Evolutionary conservation across 805 yeast species (phyloP).

Genomic region (Metschnikowia continentalis): DNA sequence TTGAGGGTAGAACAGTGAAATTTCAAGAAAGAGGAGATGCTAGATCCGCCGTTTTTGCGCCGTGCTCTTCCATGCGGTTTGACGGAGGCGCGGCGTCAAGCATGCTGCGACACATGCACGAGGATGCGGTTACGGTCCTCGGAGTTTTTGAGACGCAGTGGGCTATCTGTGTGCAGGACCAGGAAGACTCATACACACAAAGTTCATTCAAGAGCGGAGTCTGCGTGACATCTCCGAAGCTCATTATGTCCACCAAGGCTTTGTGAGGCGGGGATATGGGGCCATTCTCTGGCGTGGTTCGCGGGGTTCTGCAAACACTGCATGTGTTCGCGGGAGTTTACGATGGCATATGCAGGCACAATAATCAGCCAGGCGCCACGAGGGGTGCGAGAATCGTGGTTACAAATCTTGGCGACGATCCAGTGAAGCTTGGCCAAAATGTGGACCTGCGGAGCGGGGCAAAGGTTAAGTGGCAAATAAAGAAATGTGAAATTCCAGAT

Average conservation of each 20-base stretch:
- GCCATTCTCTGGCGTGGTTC: background rate
- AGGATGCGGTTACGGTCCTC: slow-evolving; percentile 1
- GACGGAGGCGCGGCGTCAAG: slow-evolving; percentile 4
- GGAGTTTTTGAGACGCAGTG: background rate
- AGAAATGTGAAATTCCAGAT: too few species aligned
- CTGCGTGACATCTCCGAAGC: too few species aligned
- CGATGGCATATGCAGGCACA: slow-evolving; percentile 1
- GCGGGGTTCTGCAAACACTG: slow-evolving; percentile 1
- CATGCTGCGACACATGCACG: slow-evolving; percentile 4
- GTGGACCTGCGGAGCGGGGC: too few species aligned
- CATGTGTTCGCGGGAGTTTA: slow-evolving; percentile 4
- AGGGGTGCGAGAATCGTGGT: background rate
- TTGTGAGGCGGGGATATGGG: background rate
- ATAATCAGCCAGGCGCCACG: background rate
- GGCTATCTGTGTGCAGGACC: background rate
- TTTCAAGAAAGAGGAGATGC: background rate
- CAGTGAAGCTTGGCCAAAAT: background rate
- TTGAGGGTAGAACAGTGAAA: too few species aligned
- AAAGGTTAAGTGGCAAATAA: too few species aligned
- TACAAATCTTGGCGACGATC: background rate
- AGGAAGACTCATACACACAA: background rate
- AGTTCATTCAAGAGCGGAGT: too few species aligned
- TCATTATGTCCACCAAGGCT: background rate
- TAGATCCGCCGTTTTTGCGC: background rate
- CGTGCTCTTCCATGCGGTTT: background rate